These are phyloP conservation scores for Mariannaea elegans DNA, from an alignment of 2,329 filamentous ascomycete species.

Conservation along the genomic window DNA sequence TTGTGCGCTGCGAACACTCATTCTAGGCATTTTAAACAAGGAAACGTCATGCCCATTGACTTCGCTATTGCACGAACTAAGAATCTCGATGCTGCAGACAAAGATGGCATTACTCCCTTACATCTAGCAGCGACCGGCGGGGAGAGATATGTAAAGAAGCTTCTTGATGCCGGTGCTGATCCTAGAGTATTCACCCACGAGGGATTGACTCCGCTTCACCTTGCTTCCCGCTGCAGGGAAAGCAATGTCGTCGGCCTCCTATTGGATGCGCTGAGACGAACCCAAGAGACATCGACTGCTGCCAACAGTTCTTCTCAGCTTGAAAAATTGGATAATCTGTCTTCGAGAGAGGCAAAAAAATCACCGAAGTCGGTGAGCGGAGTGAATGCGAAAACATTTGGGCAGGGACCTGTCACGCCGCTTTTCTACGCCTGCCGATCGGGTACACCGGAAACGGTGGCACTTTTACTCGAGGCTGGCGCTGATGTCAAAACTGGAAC, in stretches of 20 bases:
- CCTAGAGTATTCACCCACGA: slow-evolving; percentile 41
- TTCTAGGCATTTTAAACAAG: neutral
- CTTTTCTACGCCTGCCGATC: slow-evolving; percentile 40
- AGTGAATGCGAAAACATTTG: slow-evolving; percentile 6
- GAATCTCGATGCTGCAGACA: slow-evolving; percentile 20
- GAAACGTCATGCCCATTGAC: slow-evolving; percentile 12
- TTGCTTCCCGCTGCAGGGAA: slow-evolving; percentile 46
- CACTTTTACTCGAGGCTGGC: slow-evolving; percentile 39
- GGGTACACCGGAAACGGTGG: slow-evolving; percentile 38
- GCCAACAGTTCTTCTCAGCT: no score
- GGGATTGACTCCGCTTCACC: slow-evolving; percentile 50
- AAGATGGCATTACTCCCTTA: slow-evolving; percentile 34
- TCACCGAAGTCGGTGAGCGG: neutral
- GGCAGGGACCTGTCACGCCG: slow-evolving; percentile 13
- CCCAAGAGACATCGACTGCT: neutral
- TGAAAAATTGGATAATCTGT: no score
- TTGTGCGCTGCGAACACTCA: slow-evolving; percentile 12
- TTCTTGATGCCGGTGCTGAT: slow-evolving; percentile 51
- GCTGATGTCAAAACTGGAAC: slow-evolving; percentile 21
- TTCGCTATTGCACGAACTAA: slow-evolving; percentile 26
- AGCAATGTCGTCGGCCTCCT: slow-evolving; percentile 47
- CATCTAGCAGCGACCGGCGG: slow-evolving; percentile 36
- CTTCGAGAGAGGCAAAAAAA: neutral
- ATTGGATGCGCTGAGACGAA: slow-evolving; percentile 21
- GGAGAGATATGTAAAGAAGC: slow-evolving; percentile 29